Percentiles rank a stretch among this genome's conserved stretches.
phyloP scores from a whole-genome alignment of 768 basidiomycete species.

The Baorangia bicolor region DNA sequence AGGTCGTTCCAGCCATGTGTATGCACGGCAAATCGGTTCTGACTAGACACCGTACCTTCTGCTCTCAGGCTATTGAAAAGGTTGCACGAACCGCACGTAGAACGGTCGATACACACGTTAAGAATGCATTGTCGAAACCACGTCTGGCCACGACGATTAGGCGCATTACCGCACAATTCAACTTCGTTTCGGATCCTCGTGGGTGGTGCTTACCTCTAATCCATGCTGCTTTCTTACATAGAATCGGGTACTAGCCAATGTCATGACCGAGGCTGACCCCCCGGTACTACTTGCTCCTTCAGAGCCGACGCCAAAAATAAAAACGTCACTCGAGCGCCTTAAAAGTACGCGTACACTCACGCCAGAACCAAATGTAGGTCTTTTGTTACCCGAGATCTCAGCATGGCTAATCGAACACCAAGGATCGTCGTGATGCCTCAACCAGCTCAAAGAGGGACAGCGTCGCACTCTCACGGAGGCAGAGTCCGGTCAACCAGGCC shows the following conservation, averaged over 20 bases:
- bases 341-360: conserved; percentile 1
- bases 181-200: conserved; percentile 67
- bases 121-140: conserved; percentile 67
- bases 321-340: conserved; percentile 1
- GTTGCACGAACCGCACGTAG: conserved; percentile 67
- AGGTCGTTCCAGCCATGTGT: background rate
- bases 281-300: conserved; percentile 39
- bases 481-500: conserved; percentile 11
- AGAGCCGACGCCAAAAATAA: conserved; percentile 18
- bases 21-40: conserved; percentile 2
- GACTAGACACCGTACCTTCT: conserved; percentile 1
- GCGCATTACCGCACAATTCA: conserved; percentile 71
- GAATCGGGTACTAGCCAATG: conserved; percentile 43
- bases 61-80: conserved; percentile 62
- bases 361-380: conserved; percentile 24
- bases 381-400: conserved; percentile 1
- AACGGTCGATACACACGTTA: conserved; percentile 67
- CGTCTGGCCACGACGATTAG: conserved; percentile 64
- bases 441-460: conserved; percentile 4
- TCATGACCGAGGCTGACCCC: conserved; percentile 45
- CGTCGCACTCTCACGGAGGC: conserved; percentile 1
- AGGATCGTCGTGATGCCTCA: conserved; percentile 14
- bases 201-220: conserved; percentile 32
- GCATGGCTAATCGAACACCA: conserved; percentile 8
- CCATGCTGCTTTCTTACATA: conserved; percentile 8